Conservation (phyloP, 495 filamentous ascomycete species). For the Clohesyomyces aquaticus region DNA sequence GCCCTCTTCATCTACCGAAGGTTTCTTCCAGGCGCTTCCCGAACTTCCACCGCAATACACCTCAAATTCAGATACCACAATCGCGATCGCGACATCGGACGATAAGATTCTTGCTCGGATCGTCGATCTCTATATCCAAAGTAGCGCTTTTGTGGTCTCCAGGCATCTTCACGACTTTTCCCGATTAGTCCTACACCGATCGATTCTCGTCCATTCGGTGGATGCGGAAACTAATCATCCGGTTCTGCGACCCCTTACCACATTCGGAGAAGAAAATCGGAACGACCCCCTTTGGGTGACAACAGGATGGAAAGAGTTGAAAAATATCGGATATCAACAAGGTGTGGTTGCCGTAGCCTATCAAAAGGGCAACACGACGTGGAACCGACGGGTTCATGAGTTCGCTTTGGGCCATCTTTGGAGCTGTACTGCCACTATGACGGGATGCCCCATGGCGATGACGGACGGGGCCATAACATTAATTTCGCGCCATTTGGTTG, state of each 20-base stretch:
- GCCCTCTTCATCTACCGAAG: constrained; percentile 25
- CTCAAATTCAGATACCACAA: neutral
- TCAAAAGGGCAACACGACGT: constrained; percentile 50
- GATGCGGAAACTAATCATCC: constrained; percentile 65
- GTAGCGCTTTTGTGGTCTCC: neutral
- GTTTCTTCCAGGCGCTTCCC: constrained; percentile 36
- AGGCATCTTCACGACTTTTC: constrained; percentile 17
- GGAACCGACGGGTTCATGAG: constrained; percentile 59
- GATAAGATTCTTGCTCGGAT: constrained; percentile 22
- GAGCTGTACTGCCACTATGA: constrained; percentile 62
- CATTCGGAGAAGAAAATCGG: constrained; percentile 48
- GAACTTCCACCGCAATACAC: constrained; percentile 29
- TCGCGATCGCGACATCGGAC: constrained; percentile 2
- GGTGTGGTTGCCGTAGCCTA: constrained; percentile 61
- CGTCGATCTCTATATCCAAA: constrained; percentile 14
- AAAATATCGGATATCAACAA: constrained; percentile 57
- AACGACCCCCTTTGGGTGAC: constrained; percentile 56
- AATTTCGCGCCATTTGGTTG: constrained; percentile 56
- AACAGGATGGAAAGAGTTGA: constrained; percentile 62
- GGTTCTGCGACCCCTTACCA: constrained; percentile 54
- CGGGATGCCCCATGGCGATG: constrained; percentile 72
- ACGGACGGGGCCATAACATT: constrained; percentile 70
- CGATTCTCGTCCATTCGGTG: constrained; percentile 13
- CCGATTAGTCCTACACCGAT: constrained; percentile 9
- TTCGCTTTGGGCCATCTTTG: constrained; percentile 68